Base-by-base conservation (phyloP, 2,329 filamentous ascomycete species). In the Delphinella strobiligena region DNA sequence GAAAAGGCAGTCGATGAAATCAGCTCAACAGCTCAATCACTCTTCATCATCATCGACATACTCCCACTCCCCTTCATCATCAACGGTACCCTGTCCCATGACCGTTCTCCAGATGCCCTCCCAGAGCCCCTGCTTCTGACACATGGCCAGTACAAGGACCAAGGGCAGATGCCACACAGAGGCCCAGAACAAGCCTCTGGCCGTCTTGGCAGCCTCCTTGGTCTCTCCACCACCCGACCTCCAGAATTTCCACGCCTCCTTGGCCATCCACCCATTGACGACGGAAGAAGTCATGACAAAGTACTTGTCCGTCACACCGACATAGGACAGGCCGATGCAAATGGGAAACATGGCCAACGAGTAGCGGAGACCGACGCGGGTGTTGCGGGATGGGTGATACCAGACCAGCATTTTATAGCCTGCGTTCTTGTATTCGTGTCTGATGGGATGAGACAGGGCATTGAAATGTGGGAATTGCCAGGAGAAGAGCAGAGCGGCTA, bases 391-490 rank as follows among this genome's bases (percentile, higher is more conserved):
- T 0, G 88, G 85, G 56, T 96, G 89, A 4, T 82, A 80, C 80
- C 88, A 96, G 35, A 74, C 76, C 3, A 96, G 69, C 91, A 80
- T 80, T 44, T 69, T 64, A 54, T 80, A 78, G 1, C 76, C 76
- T 0, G 76, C 76, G 24, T 63, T 61, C 48, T 78, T 80, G 68
- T 98, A 98, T 59, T 98, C 91, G 7, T 93, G 80, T 15, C 86
- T 73, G 45, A 96, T 93, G 3, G 75, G 70, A 75, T 89, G 93
- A 34, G 83, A 88, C 16, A 98, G 70, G 1, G 88, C 82, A 72
- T 95, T 96, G 67, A 98, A 98, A 63, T 98, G 91, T 3, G 91
- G 87, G 55, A 98, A 96, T 57, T 98, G 89, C 91, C 91, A 98
- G 10, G 87, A 82, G 49, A 94, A 93, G 4, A 98, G 68, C 5